Conservation (phyloP, 169 alveolate species). For the Eimeria necatrix region DNA sequence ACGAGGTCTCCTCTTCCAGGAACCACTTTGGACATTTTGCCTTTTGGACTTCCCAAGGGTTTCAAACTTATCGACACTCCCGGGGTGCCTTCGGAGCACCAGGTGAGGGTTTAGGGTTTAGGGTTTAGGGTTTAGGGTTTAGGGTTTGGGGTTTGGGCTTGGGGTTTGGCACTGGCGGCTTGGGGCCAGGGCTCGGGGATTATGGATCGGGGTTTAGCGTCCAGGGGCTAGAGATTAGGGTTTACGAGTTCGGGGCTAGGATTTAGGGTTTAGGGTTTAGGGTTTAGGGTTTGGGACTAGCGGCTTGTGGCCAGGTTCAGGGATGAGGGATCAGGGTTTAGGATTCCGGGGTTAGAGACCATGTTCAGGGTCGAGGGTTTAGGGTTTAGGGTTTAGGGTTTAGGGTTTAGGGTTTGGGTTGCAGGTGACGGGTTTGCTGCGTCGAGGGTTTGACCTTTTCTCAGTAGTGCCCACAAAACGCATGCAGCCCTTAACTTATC, state of each 20-base stretch:
- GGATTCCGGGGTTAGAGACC: neutral
- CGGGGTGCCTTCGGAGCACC: constrained; percentile 90
- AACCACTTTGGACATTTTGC: constrained; percentile 90
- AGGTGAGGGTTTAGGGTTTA: constrained; percentile 79
- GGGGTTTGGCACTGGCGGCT: too few relatives aligned
- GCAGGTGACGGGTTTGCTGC: constrained; percentile 69
- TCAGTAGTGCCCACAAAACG: constrained; percentile 71
- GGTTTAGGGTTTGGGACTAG: neutral
- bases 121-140: neutral
- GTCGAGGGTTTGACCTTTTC: constrained; percentile 6
- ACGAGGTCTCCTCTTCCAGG: constrained; percentile 93
- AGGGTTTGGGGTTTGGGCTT: too few relatives aligned
- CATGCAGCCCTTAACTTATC: constrained; percentile 70
- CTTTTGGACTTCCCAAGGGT: constrained; percentile 90
- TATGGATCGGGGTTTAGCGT: neutral
- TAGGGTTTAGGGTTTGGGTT: neutral
- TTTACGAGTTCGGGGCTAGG: too few relatives aligned
- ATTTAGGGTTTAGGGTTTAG: too few relatives aligned
- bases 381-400: neutral
- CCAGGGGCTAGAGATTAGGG: neutral
- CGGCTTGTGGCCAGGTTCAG: neutral
- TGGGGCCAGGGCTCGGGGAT: too few relatives aligned
- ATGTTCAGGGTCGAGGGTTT: neutral
- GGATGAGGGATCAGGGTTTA: neutral
- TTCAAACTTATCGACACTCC: constrained; percentile 91